Evolutionary conservation across 116 monocot species (phyloP).

Genomic region (Posidonia oceanica): DNA sequence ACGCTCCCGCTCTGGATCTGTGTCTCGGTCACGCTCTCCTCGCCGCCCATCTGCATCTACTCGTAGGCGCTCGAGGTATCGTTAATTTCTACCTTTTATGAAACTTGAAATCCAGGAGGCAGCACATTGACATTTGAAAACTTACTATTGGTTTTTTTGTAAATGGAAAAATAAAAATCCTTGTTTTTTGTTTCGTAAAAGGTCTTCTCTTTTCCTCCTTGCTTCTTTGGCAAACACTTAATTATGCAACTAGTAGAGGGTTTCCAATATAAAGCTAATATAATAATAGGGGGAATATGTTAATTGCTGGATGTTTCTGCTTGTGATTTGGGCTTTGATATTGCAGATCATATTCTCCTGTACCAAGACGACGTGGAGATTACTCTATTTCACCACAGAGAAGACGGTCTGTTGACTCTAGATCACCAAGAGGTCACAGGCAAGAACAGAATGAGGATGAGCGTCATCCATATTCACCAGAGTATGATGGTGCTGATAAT

Average conservation of each 20-base stretch:
- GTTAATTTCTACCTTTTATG: neutral
- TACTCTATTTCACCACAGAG: slow-evolving; percentile 36
- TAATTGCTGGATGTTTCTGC: neutral
- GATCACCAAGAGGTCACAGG: slow-evolving; percentile 29
- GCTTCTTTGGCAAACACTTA: neutral
- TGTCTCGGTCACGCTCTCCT: slow-evolving; percentile 39
- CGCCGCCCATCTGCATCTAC: slow-evolving; percentile 17
- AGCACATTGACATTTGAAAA: neutral
- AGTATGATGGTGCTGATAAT: slow-evolving; percentile 5
- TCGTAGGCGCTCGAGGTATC: slow-evolving; percentile 22
- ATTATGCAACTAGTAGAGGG: neutral
- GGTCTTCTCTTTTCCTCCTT: too few relatives aligned
- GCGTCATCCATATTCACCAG: slow-evolving; percentile 17
- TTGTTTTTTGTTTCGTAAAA: too few relatives aligned
- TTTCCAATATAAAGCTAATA: neutral
- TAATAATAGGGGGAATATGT: neutral
- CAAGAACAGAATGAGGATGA: slow-evolving; percentile 14
- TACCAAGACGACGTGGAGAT: slow-evolving; percentile 23
- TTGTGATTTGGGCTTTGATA: neutral
- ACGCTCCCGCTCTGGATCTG: slow-evolving; percentile 26
- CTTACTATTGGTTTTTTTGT: neutral
- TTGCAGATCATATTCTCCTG: slow-evolving; percentile 52
- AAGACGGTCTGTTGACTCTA: slow-evolving; percentile 13
- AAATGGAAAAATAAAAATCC: too few relatives aligned
- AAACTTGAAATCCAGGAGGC: neutral